A percentile compares a stretch with the other conserved stretches of the same genome.
Evolutionary conservation across 179 eudicot genomes (phyloP).

Genomic region (Beta macrorhiza): DNA sequence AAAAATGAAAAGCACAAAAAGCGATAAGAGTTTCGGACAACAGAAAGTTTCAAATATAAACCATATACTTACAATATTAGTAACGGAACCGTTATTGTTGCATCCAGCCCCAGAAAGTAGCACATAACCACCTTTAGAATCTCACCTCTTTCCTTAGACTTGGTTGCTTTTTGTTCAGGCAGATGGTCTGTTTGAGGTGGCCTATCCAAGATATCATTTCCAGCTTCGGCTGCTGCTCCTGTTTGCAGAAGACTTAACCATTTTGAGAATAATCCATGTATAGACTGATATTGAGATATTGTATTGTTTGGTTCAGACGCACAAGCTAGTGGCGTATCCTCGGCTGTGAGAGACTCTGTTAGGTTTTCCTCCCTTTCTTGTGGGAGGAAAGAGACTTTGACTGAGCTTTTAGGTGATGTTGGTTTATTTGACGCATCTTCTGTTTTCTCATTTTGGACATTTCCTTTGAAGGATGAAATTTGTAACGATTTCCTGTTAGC

Average conservation of each 20-base stretch:
- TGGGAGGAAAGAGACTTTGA: slow-evolving; percentile 51
- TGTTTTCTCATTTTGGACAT: slow-evolving; percentile 49
- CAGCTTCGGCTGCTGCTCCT: slow-evolving; percentile 38
- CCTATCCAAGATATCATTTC: slow-evolving; percentile 39
- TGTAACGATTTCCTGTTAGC: slow-evolving; percentile 46
- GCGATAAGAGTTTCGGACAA: slow-evolving; percentile 4
- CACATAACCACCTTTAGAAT: slow-evolving; percentile 51
- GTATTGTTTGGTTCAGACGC: slow-evolving; percentile 35
- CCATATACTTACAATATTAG: slow-evolving; percentile 71
- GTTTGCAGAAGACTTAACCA: slow-evolving; percentile 73
- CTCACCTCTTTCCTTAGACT: slow-evolving; percentile 42
- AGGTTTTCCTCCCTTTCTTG: slow-evolving; percentile 50
- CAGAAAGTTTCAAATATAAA: slow-evolving; percentile 21
- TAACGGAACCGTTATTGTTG: slow-evolving; percentile 64
- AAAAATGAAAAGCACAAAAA: slow-evolving; percentile 17
- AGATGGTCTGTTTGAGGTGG: slow-evolving; percentile 32
- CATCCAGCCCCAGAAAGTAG: slow-evolving; percentile 73
- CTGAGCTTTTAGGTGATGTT: slow-evolving; percentile 43
- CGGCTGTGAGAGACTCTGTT: slow-evolving; percentile 41
- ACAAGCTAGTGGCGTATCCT: slow-evolving; percentile 46
- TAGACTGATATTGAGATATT: slow-evolving; percentile 48
- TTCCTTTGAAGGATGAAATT: slow-evolving; percentile 64
- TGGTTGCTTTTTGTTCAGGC: slow-evolving; percentile 31
- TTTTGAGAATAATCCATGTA: slow-evolving; percentile 57
- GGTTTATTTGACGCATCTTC: slow-evolving; percentile 50